Base-by-base conservation (phyloP, 2,329 filamentous ascomycete species). In the Colletotrichum tropicale region DNA sequence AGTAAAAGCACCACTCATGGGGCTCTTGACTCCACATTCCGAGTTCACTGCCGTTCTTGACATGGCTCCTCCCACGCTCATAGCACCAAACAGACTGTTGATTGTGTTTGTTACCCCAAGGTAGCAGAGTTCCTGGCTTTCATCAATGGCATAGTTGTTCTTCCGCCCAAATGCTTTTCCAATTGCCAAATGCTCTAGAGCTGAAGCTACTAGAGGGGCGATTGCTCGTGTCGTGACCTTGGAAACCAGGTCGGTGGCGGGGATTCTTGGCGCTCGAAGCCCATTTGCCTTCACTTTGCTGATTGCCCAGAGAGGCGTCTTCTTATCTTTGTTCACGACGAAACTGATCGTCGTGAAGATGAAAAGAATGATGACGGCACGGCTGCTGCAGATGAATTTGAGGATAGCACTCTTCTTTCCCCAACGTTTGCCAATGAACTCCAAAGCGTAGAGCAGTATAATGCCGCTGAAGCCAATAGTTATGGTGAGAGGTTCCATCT, bases 31-130 rank as follows among this genome's bases (percentile, higher is more conserved):
- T 38, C 90, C 89, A 66, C 90, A 92, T 34, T 91, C 88, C 0
- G 91, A 93, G 84, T 93, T 94, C 80, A 94, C 91, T 10, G 92
- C 91, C 2, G 92, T 93, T 12, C 92, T 87, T 0, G 91, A 93
- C 89, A 94, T 93, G 77, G 91, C 92, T 28, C 91, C 92, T 15
- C 91, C 91, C 15, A 93, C 87, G 1, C 91, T 87, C 90, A 93
- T 92, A 12, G 89, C 86, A 26, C 91, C 89, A 81, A 94, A 93
- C 83, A 93, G 91, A 62, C 89, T 89, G 83, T 93, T 93, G 83
- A 92, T 87, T 74, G 93, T 88, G 82, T 93, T 93, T 55, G 89
- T 88, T 18, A 90, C 82, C 12, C 92, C 92, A 5, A 93, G 88
- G 78, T 92, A 93, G 72, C 90, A 90, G 3, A 94, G 88, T 77